These are phyloP conservation scores for Botryosphaeria dothidea DNA, from an alignment of 2,329 filamentous ascomycete genomes.

Conservation along the genomic window DNA sequence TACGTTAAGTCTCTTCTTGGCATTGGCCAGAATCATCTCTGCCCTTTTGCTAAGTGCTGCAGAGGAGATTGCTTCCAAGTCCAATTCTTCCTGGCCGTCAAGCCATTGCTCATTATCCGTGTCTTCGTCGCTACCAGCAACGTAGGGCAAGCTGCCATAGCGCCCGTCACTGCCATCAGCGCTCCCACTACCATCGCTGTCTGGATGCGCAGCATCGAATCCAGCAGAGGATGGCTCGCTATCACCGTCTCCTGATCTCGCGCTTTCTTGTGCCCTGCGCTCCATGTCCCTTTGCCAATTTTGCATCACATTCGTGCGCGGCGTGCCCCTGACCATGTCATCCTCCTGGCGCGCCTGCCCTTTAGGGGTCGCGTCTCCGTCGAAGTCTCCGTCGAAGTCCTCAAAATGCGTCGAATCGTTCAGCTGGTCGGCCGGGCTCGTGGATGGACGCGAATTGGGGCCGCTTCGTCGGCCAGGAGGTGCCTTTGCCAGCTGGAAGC, in stretches of 20 bases:
- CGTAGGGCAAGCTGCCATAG: conserved; percentile 29
- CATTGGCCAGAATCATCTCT: conserved; percentile 88
- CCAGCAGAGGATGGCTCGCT: neutral
- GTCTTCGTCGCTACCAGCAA: conserved; percentile 32
- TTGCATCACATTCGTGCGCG: conserved; percentile 16
- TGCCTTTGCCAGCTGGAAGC: conserved; percentile 30
- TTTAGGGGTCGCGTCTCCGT: conserved; percentile 17
- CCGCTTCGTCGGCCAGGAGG: conserved; percentile 31
- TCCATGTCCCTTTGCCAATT: conserved; percentile 18
- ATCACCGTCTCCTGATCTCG: neutral
- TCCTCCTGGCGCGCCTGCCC: neutral
- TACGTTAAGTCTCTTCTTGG: conserved; percentile 85
- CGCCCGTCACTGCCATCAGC: conserved; percentile 35
- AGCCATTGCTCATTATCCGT: conserved; percentile 37
- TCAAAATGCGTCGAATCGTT: neutral
- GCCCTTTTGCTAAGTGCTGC: conserved; percentile 77
- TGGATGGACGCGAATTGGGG: neutral
- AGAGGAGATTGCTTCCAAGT: conserved; percentile 68
- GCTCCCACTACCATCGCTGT: conserved; percentile 10
- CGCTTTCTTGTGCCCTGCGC: neutral
- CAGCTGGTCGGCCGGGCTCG: neutral
- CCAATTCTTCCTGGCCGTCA: conserved; percentile 41
- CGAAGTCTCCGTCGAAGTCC: conserved; percentile 11
- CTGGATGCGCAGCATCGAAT: neutral
- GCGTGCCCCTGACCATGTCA: neutral